phyloP scores from a whole-genome alignment of 1,284 basidiomycete genomes.

The Kalmanozyma brasiliensis region DNA sequence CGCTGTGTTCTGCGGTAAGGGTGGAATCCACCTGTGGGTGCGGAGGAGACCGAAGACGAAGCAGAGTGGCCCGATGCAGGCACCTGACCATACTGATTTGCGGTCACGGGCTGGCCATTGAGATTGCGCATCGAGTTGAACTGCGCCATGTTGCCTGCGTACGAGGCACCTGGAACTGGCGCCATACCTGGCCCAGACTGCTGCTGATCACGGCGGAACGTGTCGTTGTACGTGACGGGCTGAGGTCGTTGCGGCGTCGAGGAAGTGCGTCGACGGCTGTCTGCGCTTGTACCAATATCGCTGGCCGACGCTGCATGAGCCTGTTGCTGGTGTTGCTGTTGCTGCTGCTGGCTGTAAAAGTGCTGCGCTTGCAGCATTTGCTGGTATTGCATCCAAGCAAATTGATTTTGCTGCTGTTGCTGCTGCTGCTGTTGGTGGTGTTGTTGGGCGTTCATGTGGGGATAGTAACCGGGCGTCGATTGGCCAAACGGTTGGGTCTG shows the following conservation, averaged over 20 bases:
- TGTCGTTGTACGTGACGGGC: slow-evolving; percentile 57
- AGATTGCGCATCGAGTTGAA: slow-evolving; percentile 42
- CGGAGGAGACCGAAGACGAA: slow-evolving; percentile 37
- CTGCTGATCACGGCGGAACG: slow-evolving; percentile 50
- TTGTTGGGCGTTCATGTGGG: slow-evolving; percentile 37
- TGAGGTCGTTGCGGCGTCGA: slow-evolving; percentile 60
- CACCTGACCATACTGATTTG: slow-evolving; percentile 28
- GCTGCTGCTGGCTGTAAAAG: slow-evolving; percentile 43
- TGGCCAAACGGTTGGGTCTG: slow-evolving; percentile 54
- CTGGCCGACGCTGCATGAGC: slow-evolving; percentile 18
- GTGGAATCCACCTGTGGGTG: slow-evolving; percentile 57
- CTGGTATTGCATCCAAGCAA: slow-evolving; percentile 60
- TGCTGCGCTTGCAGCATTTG: slow-evolving; percentile 59
- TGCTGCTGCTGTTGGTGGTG: slow-evolving; percentile 45
- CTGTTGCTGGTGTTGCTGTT: slow-evolving; percentile 23
- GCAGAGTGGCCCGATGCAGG: slow-evolving; percentile 31
- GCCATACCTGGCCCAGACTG: slow-evolving; percentile 14
- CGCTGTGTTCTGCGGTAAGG: slow-evolving; percentile 57
- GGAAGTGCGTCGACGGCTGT: slow-evolving; percentile 53
- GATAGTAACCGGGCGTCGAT: slow-evolving; percentile 53
- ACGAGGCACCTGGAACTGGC: slow-evolving; percentile 38
- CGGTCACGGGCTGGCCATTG: slow-evolving; percentile 22
- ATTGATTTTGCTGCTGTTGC: slow-evolving; percentile 48
- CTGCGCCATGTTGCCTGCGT: slow-evolving; percentile 25
- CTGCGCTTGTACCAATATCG: slow-evolving; percentile 22